Evolutionary conservation across 768 basidiomycete species (phyloP), one percentile per base, ranked within the genome.

Genomic region (Leucocoprinus sp.): DNA sequence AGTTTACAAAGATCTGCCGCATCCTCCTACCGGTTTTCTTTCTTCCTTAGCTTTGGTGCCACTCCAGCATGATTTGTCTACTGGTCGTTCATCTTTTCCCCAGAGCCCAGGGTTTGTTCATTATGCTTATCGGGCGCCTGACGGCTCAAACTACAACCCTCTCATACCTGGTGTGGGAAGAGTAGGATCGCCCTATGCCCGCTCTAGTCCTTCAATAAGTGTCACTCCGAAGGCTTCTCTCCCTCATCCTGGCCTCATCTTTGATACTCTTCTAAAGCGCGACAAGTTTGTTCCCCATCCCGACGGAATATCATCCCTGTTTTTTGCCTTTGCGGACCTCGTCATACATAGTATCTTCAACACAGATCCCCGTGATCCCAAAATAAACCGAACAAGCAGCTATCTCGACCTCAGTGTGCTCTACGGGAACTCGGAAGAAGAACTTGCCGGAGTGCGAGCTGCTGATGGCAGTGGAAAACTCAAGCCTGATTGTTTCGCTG

Each of bases 1-100:
- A 84, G 82, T 88, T 33, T 88, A 81, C 68, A 78, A 82, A 50
- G 88, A 88, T 60, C 74, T 91, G 27, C 84, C 85, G 2, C 87
- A 87, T 51, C 86, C 86, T 4, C 80, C 84, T 8, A 62, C 60
- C 39, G 67, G 66, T 8, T 84, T 78, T 56, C 62, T 84, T 29
- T 17, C 24, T 14, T 43, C 50, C 12, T 12, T 48, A 5, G 28
- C 2, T 9, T 34, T 5, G 33, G 29, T n/a, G 17, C 8, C 11
- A 5, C 43, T 8, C 31, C 37, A 31, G 14, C 43, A 34, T 8
- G 22, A 42, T 29, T 18, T n/a, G n/a, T n/a, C n/a, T n/a, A n/a
- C n/a, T n/a, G n/a, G n/a, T n/a, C 26, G 15, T n/a, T 14, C 8
- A n/a, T 36, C 23, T 1, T 26, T 14, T 43, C 50, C 12, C 43